Conservation (phyloP, 2,329 filamentous ascomycete genomes). For the Thermothelomyces thermophilus region DNA sequence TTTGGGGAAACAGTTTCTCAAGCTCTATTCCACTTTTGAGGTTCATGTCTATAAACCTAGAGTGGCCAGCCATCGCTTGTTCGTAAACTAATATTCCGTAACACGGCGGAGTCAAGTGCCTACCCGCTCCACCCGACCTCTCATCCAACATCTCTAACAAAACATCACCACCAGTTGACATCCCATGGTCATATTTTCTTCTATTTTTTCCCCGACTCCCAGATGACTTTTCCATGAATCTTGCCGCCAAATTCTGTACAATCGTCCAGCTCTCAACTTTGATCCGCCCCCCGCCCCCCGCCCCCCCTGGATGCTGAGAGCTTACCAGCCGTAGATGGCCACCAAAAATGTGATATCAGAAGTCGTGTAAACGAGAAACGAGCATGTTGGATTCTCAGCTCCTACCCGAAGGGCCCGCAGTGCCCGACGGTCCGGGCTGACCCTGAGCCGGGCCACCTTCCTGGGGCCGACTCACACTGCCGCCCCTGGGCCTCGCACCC, state of each 20-base stretch:
- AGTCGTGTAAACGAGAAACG: not conserved
- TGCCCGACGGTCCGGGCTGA: not conserved
- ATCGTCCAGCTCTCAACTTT: not conserved
- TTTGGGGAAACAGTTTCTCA: too few relatives aligned
- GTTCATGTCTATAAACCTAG: too few relatives aligned
- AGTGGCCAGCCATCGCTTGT: too few relatives aligned
- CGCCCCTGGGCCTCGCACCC: slow-evolving; percentile 16
- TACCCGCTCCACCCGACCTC: too few relatives aligned
- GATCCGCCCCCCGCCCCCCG: too few relatives aligned
- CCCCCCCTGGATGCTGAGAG: not conserved
- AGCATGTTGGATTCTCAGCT: not conserved
- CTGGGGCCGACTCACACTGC: slow-evolving; percentile 14
- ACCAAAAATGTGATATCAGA: not conserved
- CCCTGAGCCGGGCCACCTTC: slow-evolving; percentile 2
- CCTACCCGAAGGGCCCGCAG: slow-evolving; percentile 10
- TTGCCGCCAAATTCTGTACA: not conserved
- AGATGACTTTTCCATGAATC: not conserved
- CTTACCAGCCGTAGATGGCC: not conserved
- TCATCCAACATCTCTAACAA: not conserved
- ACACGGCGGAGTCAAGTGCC: too few relatives aligned
- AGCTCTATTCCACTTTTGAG: too few relatives aligned
- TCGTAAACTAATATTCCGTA: too few relatives aligned
- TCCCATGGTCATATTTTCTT: slow-evolving; percentile 2
- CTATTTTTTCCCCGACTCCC: not conserved
- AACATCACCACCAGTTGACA: not conserved